Percentiles rank a stretch among this genome's conserved stretches.
Conservation (phyloP, 2,329 filamentous ascomycete genomes). For the Colletotrichum sp. region DNA sequence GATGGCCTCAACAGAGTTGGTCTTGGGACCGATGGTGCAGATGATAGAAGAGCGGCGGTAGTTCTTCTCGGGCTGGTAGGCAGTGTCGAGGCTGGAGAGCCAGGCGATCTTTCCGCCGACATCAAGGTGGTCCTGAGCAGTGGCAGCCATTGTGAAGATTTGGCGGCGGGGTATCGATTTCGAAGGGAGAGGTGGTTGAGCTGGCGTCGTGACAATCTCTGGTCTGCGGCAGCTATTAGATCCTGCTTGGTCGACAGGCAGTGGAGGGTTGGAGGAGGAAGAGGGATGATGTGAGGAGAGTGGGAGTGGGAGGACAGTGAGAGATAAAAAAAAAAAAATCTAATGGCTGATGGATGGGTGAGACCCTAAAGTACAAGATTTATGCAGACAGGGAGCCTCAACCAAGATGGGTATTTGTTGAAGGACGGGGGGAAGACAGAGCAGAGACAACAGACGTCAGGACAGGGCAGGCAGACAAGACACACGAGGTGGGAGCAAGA, state of each 20-base stretch:
- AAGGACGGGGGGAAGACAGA: constrained; percentile 3
- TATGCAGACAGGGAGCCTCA: constrained; percentile 17
- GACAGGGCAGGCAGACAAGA: not conserved
- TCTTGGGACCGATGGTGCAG: constrained; percentile 99
- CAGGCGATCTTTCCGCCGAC: constrained; percentile 74
- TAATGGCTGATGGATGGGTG: not conserved
- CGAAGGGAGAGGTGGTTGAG: not conserved
- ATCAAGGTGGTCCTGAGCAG: constrained; percentile 85
- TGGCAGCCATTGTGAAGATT: constrained; percentile 52
- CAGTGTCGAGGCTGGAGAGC: constrained; percentile 80
- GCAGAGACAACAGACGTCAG: not conserved
- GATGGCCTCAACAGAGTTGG: constrained; percentile 96
- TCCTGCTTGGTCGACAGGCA: not conserved
- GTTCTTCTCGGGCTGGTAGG: constrained; percentile 84
- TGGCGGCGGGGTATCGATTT: not conserved
- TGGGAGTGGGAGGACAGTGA: not conserved
- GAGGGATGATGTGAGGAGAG: not conserved
- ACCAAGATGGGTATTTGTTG: constrained; percentile 13
- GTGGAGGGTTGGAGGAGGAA: not conserved
- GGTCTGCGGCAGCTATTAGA: constrained; percentile 14
- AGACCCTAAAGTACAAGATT: constrained; percentile 3
- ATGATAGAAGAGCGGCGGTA: constrained; percentile 98
- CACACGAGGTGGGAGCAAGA: constrained; percentile 6
- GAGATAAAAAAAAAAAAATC: constrained; percentile 8
- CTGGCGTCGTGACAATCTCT: not conserved